phyloP scores from a whole-genome alignment of 805 yeast genomes.

The Wickerhamomyces subpelliculosus region DNA sequence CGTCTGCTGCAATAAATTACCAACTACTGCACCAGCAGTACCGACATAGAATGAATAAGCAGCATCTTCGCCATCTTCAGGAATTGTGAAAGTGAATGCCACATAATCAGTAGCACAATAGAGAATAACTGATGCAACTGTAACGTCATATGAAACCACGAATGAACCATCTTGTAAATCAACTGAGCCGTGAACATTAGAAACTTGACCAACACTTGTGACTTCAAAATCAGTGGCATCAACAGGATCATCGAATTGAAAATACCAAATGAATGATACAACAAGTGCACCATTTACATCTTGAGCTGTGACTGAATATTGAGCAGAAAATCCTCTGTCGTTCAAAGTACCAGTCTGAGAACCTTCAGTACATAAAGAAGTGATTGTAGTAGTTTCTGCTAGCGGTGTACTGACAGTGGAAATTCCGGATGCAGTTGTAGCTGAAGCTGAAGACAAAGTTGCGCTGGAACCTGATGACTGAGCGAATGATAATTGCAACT shows the following conservation, averaged over 20 bases:
- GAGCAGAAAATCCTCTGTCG: neutral
- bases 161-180: neutral
- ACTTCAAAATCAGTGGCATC: neutral
- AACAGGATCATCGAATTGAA: neutral
- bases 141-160: neutral
- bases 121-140: neutral
- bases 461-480: too few relatives aligned
- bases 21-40: neutral
- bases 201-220: neutral
- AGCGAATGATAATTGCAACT: too few relatives aligned
- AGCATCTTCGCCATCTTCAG: too few relatives aligned
- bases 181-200: neutral
- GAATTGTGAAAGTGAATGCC: neutral
- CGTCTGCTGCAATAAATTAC: too few relatives aligned
- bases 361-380: neutral
- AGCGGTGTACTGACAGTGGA: neutral
- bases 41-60: neutral
- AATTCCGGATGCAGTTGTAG: neutral
- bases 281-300: constrained; percentile 65
- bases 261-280: neutral
- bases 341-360: neutral
- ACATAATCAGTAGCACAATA: constrained; percentile 1
- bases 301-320: constrained; percentile 56
- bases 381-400: neutral
- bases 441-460: too few relatives aligned